Evolutionary conservation across 768 basidiomycete species (phyloP).

Genomic region (Suillus subluteus): DNA sequence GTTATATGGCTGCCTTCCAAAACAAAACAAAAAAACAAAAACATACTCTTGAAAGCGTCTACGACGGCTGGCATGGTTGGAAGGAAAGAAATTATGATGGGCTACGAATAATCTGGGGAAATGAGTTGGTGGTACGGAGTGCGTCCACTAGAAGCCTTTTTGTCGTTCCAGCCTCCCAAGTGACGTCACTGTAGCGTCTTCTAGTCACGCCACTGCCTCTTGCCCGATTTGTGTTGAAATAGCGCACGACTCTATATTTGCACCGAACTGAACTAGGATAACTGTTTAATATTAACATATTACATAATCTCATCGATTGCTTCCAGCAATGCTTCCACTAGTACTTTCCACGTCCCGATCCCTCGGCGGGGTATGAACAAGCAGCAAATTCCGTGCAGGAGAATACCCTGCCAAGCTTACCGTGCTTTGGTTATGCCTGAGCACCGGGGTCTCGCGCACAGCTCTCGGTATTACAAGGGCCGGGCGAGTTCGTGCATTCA

Average conservation of each 20-base stretch:
- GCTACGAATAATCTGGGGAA: neutral
- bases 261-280: neutral
- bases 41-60: constrained; percentile 86
- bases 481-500: constrained; percentile 35
- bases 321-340: constrained; percentile 12
- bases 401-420: constrained; percentile 72
- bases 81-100: neutral
- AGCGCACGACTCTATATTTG: neutral
- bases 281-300: constrained; percentile 1
- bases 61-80: constrained; percentile 71
- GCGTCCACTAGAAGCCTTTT: constrained; percentile 30
- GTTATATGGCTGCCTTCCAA: constrained; percentile 18
- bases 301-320: constrained; percentile 14
- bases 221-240: constrained; percentile 3
- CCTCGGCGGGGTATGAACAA: constrained; percentile 67
- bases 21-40: constrained; percentile 1
- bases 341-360: constrained; percentile 36
- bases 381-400: constrained; percentile 73
- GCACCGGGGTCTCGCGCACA: constrained; percentile 45
- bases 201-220: constrained; percentile 18
- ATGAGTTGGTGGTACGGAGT: constrained; percentile 8
- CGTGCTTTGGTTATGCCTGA: constrained; percentile 57
- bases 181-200: constrained; percentile 32
- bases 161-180: constrained; percentile 31
- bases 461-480: constrained; percentile 55